These are phyloP conservation scores for Podaxis sp. DNA, from an alignment of 768 basidiomycete genomes.

Conservation along the genomic window DNA sequence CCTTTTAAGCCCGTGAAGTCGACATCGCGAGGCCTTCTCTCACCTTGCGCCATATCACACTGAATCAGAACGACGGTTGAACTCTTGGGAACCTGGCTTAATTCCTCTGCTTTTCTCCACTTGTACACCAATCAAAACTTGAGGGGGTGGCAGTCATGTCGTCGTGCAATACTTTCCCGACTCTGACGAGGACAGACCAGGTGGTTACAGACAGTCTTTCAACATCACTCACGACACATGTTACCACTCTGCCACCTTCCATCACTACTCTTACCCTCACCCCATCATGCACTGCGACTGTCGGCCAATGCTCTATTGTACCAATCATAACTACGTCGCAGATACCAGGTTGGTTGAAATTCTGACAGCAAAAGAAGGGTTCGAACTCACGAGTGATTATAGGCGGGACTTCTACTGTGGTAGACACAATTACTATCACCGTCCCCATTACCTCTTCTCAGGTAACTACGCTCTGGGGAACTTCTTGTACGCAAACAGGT, in stretches of 20 bases:
- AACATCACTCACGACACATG: slow-evolving; percentile 10
- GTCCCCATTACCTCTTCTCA: slow-evolving; percentile 10
- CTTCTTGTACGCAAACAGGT: neutral
- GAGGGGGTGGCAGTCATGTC: slow-evolving; percentile 6
- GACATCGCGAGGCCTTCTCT: neutral
- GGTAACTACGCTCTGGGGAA: slow-evolving; percentile 12
- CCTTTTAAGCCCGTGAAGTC: slow-evolving; percentile 7
- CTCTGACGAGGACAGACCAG: slow-evolving; percentile 8
- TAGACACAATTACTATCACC: slow-evolving; percentile 10
- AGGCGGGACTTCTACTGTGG: slow-evolving; percentile 6
- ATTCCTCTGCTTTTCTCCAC: neutral
- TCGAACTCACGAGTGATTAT: neutral
- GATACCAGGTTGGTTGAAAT: slow-evolving; percentile 11
- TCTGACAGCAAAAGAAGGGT: neutral
- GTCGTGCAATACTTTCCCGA: slow-evolving; percentile 13
- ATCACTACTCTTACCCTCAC: slow-evolving; percentile 11
- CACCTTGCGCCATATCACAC: neutral
- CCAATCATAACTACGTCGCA: slow-evolving; percentile 4
- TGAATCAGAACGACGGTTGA: neutral
- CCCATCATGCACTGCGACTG: slow-evolving; percentile 2
- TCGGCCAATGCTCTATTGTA: neutral
- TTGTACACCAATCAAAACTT: slow-evolving; percentile 20
- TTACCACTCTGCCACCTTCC: slow-evolving; percentile 13
- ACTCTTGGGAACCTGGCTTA: neutral
- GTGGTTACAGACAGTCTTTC: slow-evolving; percentile 14